Evolutionary conservation across 345 rosid species (phyloP).

Genomic region (Eucalyptus leucophloia): DNA sequence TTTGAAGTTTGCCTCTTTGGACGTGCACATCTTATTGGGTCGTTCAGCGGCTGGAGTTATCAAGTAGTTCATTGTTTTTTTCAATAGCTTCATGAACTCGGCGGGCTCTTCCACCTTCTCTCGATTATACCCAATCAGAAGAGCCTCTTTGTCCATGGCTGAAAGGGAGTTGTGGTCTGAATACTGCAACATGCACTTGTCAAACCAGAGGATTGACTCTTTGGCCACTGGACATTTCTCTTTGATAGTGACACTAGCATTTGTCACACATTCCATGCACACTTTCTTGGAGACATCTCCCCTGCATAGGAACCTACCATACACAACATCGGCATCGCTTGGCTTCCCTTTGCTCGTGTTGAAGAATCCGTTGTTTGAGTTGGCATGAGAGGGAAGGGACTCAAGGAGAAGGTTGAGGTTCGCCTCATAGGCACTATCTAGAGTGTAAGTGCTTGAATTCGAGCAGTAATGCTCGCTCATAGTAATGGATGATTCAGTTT

Average conservation of each 20-base stretch:
- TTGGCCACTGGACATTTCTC: slow-evolving; percentile 15
- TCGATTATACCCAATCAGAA: not conserved
- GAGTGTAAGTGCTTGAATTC: not conserved
- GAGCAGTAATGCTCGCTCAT: not conserved
- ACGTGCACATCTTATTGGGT: not conserved
- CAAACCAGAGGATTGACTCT: slow-evolving; percentile 18
- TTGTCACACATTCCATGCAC: not conserved
- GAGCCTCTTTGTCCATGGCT: not conserved
- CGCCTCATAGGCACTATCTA: not conserved
- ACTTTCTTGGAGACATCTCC: not conserved
- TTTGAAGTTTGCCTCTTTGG: not conserved
- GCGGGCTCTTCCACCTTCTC: not conserved
- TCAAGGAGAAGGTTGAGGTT: not conserved
- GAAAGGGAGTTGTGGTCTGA: slow-evolving; percentile 9
- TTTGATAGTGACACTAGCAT: not conserved
- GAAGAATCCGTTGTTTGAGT: not conserved
- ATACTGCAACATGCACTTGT: slow-evolving; percentile 28
- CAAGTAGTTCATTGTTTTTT: not conserved
- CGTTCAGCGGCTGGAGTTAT: not conserved
- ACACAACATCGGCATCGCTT: not conserved
- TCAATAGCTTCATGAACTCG: not conserved
- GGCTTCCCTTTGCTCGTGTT: not conserved
- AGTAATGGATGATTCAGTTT: not conserved
- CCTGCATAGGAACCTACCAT: not conserved
- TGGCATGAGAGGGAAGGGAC: not conserved